Evolutionary conservation across 1,139 yeast genomes (phyloP), one percentile per base, ranked within the genome.

Genomic region (Saccharomycopsis hybrid): DNA sequence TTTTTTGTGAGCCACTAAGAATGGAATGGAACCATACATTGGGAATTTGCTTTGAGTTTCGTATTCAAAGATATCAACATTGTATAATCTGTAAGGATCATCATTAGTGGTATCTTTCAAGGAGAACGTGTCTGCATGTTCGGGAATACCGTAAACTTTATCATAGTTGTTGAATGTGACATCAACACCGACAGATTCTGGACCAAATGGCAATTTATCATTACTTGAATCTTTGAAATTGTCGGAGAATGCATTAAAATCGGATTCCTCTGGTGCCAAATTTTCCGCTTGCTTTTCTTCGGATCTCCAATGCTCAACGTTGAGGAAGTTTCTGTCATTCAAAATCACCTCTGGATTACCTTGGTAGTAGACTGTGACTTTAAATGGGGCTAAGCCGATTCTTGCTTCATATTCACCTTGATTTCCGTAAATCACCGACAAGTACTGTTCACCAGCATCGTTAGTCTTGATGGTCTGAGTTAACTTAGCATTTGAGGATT

Each of bases 11-110:
- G 89, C 95, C 50, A 87, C 67, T 75, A 92, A 73, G 46, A 89
- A 78, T 2, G 99, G 98, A 60, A 92, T 88, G 0, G 95, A 72
- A 1, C 99, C 99, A 61, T 92, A 92, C 95, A 89, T 88, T 31
- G 98, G 89, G 72, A 85, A 73, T 48, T 82, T 78, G 35, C 95
- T 84, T 54, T 85, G 77, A 2, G 82, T 73, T 58, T 87, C 95
- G 62, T 92, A 92, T 65, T 92, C 97, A 65, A 92, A 92, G 45
- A 90, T 90, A 62, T 92, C 99, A 32, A 90, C 97, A 58, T 92
- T 92, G 70, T 68, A 94, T 44, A 92, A 69, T 44, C 98, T 74
- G 65, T 92, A 92, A 1, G 97, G 97, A 42, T 63, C 58, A 42
- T 74, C 76, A 1, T 69, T 59, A 0, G 73, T 62, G 0, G 97